These are phyloP conservation scores for Cystobasidium pallidum DNA, from an alignment of 1,284 basidiomycete species.

Conservation along the genomic window DNA sequence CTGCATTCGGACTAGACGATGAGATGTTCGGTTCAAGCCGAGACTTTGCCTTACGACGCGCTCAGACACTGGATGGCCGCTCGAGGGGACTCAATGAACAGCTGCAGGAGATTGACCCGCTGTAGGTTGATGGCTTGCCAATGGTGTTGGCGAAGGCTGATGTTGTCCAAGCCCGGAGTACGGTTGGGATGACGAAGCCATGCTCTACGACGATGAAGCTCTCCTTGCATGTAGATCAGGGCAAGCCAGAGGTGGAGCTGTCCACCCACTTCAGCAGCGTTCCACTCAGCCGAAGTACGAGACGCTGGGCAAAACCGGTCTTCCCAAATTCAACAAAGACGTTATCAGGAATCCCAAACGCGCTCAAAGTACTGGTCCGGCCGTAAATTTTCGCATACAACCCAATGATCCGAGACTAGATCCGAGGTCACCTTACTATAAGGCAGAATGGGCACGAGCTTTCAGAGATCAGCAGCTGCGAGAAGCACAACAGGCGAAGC, in stretches of 20 bases:
- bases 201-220: not conserved
- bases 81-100: not conserved
- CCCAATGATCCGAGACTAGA: constrained; percentile 30
- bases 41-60: not conserved
- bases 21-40: constrained; percentile 2
- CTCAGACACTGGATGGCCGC: constrained; percentile 9
- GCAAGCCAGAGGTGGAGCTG: not conserved
- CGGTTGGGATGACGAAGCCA: not conserved
- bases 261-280: not conserved
- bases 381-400: constrained; percentile 29
- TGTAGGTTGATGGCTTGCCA: not conserved
- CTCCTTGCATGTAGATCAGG: not conserved
- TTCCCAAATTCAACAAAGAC: not conserved
- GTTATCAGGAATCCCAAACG: not conserved
- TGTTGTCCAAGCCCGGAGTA: not conserved
- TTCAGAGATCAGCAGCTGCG: constrained; percentile 28
- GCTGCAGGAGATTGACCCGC: not conserved
- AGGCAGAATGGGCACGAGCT: not conserved
- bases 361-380: constrained; percentile 3
- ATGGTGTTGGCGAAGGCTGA: not conserved
- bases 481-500: constrained; percentile 2
- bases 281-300: not conserved
- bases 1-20: constrained; percentile 1
- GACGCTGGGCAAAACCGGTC: constrained; percentile 9
- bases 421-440: constrained; percentile 15